Percentiles rank a stretch among this genome's conserved stretches.
Conservation (phyloP, 306 rosid genomes). For the Crotalaria pallida region DNA sequence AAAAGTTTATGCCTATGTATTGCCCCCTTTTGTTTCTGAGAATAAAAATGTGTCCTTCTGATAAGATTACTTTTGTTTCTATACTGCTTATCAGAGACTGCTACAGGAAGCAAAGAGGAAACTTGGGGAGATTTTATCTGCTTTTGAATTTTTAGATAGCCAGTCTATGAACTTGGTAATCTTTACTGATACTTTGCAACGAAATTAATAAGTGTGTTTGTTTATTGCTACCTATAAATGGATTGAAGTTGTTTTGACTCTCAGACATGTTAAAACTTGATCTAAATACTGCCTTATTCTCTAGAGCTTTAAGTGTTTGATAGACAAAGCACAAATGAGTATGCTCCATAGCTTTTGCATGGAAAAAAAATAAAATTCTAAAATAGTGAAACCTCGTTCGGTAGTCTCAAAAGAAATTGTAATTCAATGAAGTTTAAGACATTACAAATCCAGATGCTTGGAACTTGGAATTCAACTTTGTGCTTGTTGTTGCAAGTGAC, state of each 20-base stretch:
- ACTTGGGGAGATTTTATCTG: constrained; percentile 95
- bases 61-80: constrained; percentile 30
- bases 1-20: constrained; percentile 8
- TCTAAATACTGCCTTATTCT: not conserved
- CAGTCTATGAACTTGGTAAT: constrained; percentile 75
- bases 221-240: constrained; percentile 4
- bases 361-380: not conserved
- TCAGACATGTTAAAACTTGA: not conserved
- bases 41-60: constrained; percentile 16
- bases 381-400: not conserved
- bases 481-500: constrained; percentile 10
- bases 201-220: not conserved
- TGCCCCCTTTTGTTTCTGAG: constrained; percentile 7
- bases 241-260: not conserved
- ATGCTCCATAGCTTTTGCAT: not conserved
- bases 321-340: not conserved
- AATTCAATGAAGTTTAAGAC: not conserved
- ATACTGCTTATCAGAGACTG: constrained; percentile 55
- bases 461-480: not conserved
- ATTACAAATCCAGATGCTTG: not conserved
- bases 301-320: not conserved
- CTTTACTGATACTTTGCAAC: constrained; percentile 11
- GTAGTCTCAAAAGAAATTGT: not conserved
- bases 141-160: constrained; percentile 88
- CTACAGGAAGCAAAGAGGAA: constrained; percentile 80